Conservation (phyloP, 371 early-diverging fungal genomes). For the Zychaea mexicana region DNA sequence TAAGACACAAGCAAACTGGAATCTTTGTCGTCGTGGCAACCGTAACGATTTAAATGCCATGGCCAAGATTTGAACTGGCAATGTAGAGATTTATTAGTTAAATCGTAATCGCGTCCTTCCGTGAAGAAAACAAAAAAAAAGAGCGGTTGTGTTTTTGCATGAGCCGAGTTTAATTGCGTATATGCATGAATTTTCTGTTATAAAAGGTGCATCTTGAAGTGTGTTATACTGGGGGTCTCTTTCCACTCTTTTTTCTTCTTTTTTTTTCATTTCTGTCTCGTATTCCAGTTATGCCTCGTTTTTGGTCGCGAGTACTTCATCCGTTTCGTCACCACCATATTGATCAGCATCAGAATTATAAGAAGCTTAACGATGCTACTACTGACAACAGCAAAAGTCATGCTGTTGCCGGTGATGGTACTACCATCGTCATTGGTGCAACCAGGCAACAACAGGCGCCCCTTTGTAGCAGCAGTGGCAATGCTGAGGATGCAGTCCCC, state of each 20-base stretch:
- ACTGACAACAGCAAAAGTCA: no score
- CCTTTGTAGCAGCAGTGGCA: background rate
- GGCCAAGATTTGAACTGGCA: background rate
- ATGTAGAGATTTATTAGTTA: background rate
- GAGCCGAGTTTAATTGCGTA: background rate
- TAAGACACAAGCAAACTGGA: no score
- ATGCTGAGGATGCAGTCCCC: background rate
- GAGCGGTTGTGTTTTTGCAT: conserved; percentile 4
- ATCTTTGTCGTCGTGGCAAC: background rate
- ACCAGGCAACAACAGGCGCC: background rate
- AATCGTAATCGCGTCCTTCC: background rate
- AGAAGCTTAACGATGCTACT: background rate
- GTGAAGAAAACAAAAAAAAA: background rate
- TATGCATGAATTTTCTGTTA: background rate
- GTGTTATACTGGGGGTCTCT: no score
- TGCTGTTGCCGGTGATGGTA: no score
- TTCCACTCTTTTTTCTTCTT: background rate
- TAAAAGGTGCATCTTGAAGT: no score
- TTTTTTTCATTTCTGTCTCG: background rate
- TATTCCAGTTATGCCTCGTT: background rate
- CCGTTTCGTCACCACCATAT: background rate
- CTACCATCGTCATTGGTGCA: no score
- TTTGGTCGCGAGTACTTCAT: conserved; percentile 1
- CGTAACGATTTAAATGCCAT: background rate
- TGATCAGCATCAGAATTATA: no score